Evolutionary conservation across 2,329 filamentous ascomycete genomes (phyloP), one percentile per base, ranked within the genome.

Genomic region (Westerdykella aurantiaca): DNA sequence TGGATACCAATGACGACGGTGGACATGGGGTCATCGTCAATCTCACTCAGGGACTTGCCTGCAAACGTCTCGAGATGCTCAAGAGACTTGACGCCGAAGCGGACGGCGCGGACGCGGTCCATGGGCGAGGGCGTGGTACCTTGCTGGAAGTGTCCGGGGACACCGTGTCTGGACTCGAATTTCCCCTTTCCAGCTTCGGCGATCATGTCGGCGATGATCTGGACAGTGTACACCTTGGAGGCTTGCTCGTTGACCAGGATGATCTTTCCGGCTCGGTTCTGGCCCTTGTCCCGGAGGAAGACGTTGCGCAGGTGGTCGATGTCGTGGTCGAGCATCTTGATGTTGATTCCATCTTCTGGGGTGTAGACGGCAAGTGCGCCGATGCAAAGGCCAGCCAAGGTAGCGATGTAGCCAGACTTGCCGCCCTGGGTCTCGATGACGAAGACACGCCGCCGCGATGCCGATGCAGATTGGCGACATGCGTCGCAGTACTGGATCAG

Each of bases 361-460:
- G 91, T 97, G 70, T 98, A 98, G 11, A 97, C 90, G 1, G 91
- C 90, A 12, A 86, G 78, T 7, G 93, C 93, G 43, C 93, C 93
- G 13, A 97, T 88, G n/a, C 85, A 82, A 12, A 98, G 80, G 39
- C 91, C 93, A 12, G 86, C 89, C 44, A 96, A 79, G 0, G 88
- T 95, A 22, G 91, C 91, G 47, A 97, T 81, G 69, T 97, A 98
- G 16, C 93, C 93, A 4, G 88, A 96, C 45, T 87, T 83, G 31
- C 93, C 93, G 58, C 93, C 93, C 33, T 98, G 93, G 0, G 93
- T 97, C 72, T 98, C 93, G 43, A 98, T 91, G 42, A 98, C 90
- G 69, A 98, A 98, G 43, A 97, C 91, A 48, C 93, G 83, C 37
- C 93, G 84, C 46, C 93, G 85, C 1, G 89, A 94, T 1, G 93